Conservation (phyloP, 495 filamentous ascomycete genomes). For the Sordaria brevicollis region DNA sequence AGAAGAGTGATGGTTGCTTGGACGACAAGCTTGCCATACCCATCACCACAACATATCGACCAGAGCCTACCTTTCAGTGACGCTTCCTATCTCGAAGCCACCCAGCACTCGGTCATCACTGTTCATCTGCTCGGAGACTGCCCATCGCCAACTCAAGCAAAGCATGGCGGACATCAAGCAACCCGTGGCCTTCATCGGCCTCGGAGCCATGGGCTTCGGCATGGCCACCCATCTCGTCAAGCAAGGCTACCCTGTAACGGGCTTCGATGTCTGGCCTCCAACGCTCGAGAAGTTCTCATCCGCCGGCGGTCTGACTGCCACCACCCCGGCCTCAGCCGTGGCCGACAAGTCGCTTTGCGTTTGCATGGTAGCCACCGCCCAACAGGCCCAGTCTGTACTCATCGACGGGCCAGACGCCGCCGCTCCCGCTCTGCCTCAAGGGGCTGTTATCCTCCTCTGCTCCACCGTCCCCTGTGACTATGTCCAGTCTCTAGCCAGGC, state of each 20-base stretch:
- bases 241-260: slow-evolving; percentile 56
- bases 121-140: not conserved
- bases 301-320: slow-evolving; percentile 52
- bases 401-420: slow-evolving; percentile 52
- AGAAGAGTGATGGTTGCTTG: not conserved
- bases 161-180: slow-evolving; percentile 34
- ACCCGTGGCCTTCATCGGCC: slow-evolving; percentile 65
- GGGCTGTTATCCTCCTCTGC: slow-evolving; percentile 57
- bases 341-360: slow-evolving; percentile 51
- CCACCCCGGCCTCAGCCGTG: slow-evolving; percentile 54
- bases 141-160: not conserved
- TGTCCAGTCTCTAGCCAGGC: slow-evolving; percentile 45
- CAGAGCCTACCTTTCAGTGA: not conserved
- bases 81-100: not conserved
- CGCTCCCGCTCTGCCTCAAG: slow-evolving; percentile 41
- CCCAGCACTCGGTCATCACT: not conserved
- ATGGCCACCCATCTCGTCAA: slow-evolving; percentile 74
- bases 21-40: not conserved
- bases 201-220: slow-evolving; percentile 83
- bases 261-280: slow-evolving; percentile 67
- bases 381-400: slow-evolving; percentile 56
- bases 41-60: not conserved
- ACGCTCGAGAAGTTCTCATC: slow-evolving; percentile 58
- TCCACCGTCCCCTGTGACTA: slow-evolving; percentile 66
- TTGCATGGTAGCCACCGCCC: slow-evolving; percentile 70